Conservation (phyloP, 192 early-diverging fungal species). For the Gigaspora rosea region DNA sequence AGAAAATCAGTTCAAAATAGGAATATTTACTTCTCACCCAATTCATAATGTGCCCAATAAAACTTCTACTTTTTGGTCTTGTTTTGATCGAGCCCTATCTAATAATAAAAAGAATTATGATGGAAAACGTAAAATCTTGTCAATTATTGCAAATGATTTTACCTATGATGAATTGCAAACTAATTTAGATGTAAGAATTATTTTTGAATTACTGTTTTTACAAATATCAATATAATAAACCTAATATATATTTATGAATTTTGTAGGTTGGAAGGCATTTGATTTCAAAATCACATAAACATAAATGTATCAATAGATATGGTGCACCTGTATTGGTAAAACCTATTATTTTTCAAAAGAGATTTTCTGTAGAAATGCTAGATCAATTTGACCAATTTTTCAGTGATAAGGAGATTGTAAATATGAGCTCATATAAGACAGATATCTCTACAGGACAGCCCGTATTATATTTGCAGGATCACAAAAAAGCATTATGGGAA, state of each 20-base stretch:
- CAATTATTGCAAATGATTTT: conserved; percentile 7
- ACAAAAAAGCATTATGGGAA: no score
- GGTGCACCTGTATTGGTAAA: background rate
- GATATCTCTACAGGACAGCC: background rate
- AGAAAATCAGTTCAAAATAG: background rate
- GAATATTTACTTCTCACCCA: background rate
- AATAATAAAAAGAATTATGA: background rate
- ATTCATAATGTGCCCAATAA: no score
- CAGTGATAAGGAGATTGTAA: background rate
- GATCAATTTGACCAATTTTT: background rate
- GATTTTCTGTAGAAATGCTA: background rate
- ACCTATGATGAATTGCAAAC: background rate
- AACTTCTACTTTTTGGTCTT: no score
- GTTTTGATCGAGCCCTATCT: background rate
- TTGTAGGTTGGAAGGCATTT: background rate
- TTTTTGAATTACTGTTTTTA: background rate
- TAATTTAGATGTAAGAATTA: background rate
- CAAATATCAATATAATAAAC: background rate
- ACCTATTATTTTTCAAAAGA: background rate
- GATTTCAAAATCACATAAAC: background rate
- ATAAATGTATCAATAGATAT: background rate
- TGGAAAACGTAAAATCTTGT: background rate
- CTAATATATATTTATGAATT: background rate
- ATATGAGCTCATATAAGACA: background rate
- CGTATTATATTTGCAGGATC: no score